Percentiles rank a stretch among this genome's conserved stretches.
Conservation (phyloP, 2,329 filamentous ascomycete species). For the Pleomassaria siparia region DNA sequence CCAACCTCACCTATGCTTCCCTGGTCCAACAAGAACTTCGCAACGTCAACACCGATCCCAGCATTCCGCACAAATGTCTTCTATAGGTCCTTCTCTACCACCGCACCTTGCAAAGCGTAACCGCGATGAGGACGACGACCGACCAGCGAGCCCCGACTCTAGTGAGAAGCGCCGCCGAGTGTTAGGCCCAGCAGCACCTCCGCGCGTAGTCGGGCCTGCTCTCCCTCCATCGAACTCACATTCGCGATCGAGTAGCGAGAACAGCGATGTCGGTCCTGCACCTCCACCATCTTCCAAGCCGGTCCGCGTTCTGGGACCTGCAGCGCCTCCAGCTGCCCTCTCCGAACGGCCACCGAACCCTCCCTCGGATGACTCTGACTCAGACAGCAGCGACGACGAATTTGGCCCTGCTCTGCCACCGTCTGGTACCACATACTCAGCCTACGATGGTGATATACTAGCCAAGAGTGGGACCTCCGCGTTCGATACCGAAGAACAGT, state of each 20-base stretch:
- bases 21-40: conserved; percentile 2
- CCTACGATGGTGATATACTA: conserved; percentile 7
- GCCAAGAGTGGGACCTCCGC: conserved; percentile 21
- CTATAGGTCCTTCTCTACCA: conserved; percentile 70
- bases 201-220: conserved; percentile 53
- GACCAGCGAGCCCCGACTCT: conserved; percentile 44
- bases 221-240: conserved; percentile 50
- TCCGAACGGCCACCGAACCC: conserved; percentile 49
- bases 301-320: conserved; percentile 53
- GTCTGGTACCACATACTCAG: conserved; percentile 16
- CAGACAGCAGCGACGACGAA: conserved; percentile 45
- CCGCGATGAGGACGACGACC: conserved; percentile 48
- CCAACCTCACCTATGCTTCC: conserved; percentile 1
- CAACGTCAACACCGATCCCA: not conserved
- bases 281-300: conserved; percentile 48
- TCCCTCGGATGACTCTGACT: conserved; percentile 32
- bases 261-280: conserved; percentile 32
- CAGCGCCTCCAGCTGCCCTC: conserved; percentile 54
- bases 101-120: conserved; percentile 61
- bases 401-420: conserved; percentile 50
- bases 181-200: conserved; percentile 54
- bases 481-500: conserved; percentile 37
- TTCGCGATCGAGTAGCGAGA: conserved; percentile 28
- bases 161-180: conserved; percentile 55
- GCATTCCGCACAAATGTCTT: conserved; percentile 56